phyloP scores from a whole-genome alignment of 148 eudicot genomes.

The Rhododendron vialii region DNA sequence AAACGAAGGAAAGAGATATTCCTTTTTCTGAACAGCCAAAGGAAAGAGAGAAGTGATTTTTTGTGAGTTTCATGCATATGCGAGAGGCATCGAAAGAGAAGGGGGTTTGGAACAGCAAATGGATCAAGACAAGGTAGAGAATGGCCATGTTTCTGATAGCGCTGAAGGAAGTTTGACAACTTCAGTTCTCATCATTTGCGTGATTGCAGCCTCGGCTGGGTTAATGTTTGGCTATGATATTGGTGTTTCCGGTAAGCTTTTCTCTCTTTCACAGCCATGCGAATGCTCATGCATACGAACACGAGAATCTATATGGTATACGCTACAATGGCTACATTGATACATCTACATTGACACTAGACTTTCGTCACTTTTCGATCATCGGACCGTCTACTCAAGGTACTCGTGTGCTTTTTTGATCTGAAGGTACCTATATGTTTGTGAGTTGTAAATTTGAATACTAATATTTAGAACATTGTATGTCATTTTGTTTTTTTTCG shows the following conservation, averaged over 20 bases:
- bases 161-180: background rate
- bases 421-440: background rate
- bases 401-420: too few relatives aligned
- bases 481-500: too few relatives aligned
- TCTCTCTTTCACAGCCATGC: background rate
- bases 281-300: background rate
- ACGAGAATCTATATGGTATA: background rate
- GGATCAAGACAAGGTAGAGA: background rate
- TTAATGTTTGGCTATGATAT: conserved; percentile 1
- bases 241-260: background rate
- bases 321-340: background rate
- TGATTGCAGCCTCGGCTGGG: conserved; percentile 1
- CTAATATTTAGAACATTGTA: too few relatives aligned
- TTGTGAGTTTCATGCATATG: background rate
- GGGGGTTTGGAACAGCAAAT: background rate
- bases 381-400: background rate
- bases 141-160: background rate
- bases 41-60: background rate
- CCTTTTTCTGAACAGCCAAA: background rate
- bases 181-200: background rate
- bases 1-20: background rate
- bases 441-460: background rate
- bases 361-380: background rate
- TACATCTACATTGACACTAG: background rate
- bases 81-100: background rate